Evolutionary conservation across 768 basidiomycete genomes (phyloP).

Genomic region (Leccinum incarnatum): DNA sequence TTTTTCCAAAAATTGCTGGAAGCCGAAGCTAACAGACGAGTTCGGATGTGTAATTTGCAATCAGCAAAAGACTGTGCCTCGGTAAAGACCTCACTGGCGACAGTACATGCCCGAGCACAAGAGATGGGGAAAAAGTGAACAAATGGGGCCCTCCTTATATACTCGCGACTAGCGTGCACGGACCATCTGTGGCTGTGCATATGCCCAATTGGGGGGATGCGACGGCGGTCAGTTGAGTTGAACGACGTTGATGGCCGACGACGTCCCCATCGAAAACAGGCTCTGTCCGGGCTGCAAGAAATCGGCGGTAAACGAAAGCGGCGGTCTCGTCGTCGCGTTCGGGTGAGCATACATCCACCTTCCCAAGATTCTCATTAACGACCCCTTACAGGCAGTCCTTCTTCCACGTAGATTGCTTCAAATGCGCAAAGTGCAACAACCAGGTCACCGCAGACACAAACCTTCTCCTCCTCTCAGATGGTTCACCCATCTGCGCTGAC

Average conservation of each 20-base stretch:
- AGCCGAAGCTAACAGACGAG: constrained; percentile 86
- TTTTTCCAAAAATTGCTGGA: constrained; percentile 87
- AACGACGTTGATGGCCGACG: constrained; percentile 15
- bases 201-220: background rate
- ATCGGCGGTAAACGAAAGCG: constrained; percentile 76
- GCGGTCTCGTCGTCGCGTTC: constrained; percentile 91
- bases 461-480: constrained; percentile 93
- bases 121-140: constrained; percentile 48
- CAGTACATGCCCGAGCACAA: constrained; percentile 96
- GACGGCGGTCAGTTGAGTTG: background rate
- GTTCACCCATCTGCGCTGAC: constrained; percentile 92
- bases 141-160: constrained; percentile 6
- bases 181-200: constrained; percentile 16
- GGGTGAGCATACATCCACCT: constrained; percentile 57
- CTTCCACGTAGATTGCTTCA: constrained; percentile 95
- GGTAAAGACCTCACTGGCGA: constrained; percentile 95
- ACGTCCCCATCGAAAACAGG: constrained; percentile 46
- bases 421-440: constrained; percentile 92
- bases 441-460: constrained; percentile 96
- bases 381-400: constrained; percentile 69
- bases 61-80: constrained; percentile 95
- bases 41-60: constrained; percentile 98
- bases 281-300: constrained; percentile 80
- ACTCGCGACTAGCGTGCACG: constrained; percentile 9
- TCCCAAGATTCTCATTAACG: background rate